These are phyloP conservation scores for Colletotrichum sp. DNA, from an alignment of 2,329 filamentous ascomycete genomes.

Conservation along the genomic window DNA sequence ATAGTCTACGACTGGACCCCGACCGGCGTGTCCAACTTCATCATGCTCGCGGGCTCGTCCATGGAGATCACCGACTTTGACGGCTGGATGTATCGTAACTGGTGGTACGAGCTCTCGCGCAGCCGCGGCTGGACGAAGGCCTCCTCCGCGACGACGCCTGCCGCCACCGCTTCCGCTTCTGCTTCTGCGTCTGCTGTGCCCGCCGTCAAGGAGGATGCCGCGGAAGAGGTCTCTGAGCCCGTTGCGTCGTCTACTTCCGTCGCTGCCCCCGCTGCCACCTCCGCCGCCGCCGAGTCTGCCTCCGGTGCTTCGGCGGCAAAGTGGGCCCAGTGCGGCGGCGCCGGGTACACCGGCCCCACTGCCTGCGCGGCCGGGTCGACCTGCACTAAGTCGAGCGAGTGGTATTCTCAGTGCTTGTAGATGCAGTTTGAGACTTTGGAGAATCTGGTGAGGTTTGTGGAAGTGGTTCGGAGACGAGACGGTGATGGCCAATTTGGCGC, in stretches of 20 bases:
- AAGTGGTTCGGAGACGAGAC: neutral
- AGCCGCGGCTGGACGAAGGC: constrained; percentile 27
- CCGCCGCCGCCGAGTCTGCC: neutral
- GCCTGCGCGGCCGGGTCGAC: constrained; percentile 36
- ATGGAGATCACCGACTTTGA: constrained; percentile 50
- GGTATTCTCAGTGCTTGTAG: constrained; percentile 47
- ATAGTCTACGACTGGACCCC: constrained; percentile 42
- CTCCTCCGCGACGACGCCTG: neutral
- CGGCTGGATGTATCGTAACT: constrained; percentile 53
- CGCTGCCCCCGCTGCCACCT: neutral
- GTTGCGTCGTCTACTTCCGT: neutral
- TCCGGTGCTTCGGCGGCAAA: constrained; percentile 24
- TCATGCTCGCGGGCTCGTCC: constrained; percentile 50
- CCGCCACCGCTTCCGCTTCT: neutral
- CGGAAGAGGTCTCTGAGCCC: neutral
- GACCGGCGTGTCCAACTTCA: constrained; percentile 42
- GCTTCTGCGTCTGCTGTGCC: neutral
- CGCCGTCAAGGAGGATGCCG: neutral
- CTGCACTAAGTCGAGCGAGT: constrained; percentile 43
- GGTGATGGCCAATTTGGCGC: neutral
- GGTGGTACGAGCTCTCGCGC: constrained; percentile 43
- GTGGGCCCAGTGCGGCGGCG: constrained; percentile 43
- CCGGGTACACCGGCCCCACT: constrained; percentile 37
- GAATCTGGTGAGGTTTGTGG: neutral
- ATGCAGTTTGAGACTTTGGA: neutral